Evolutionary conservation across 192 early-diverging fungal genomes (phyloP), one percentile per base, ranked within the genome.

Genomic region (Backusella mclennaniae): DNA sequence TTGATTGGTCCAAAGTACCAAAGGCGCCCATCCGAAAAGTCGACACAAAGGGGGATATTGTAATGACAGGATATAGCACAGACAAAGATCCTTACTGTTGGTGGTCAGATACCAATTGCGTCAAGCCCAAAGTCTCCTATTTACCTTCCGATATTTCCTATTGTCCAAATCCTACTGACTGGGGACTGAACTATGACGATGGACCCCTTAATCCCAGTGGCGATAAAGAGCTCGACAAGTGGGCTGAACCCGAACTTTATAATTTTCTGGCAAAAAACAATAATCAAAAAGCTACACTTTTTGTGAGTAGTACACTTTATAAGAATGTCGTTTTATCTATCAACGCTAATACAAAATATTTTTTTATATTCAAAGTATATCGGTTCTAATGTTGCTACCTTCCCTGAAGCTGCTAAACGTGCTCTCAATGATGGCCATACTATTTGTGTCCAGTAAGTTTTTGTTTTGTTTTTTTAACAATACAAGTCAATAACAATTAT

Each of bases 371-470:
- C 33, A 33, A 33, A 82, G 80, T 75, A 59, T 73, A 76, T 84
- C 52, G 83, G 83, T 5, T 78, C 79, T 35, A 80, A 84, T 72
- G 77, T 84, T 8, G 35, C 76, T 4, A 73, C 38, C 9, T 78
- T 76, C 19, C 79, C 83, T 21, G 74, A 72, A 12, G 83, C 79
- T 42, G 79, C 79, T 26, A 73, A 78, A 49, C 76, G 80, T 56
- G 80, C 76, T 5, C 33, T 77, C 7, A 69, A 66, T 35, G 76
- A 84, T 73, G 88, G 90, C 33, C 92, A 93, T 75, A 84, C 89
- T 38, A 76, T 93, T 39, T 87, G 82, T n/a, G 86, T 86, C 39
- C 91, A 92, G 46, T 49, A 19, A 49, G 17, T 49, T 44, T 44
- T 44, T 15, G 0, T 44, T 44, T 44, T 44, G 17, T 19, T 49